phyloP scores from a whole-genome alignment of 495 filamentous ascomycete genomes.

The Podospora sp. region DNA sequence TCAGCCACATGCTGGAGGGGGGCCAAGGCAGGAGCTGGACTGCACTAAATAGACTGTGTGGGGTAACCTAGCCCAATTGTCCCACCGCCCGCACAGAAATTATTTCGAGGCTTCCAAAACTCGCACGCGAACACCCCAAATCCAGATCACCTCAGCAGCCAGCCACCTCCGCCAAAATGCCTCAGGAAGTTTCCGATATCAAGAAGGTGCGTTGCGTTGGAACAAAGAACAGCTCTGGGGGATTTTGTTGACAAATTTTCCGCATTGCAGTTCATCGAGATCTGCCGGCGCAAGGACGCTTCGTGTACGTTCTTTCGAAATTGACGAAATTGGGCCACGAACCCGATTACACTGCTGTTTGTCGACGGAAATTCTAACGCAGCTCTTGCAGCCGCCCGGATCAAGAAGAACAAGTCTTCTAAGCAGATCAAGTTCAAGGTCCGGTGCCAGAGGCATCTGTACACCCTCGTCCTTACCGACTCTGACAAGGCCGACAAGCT shows the following conservation, averaged over 20 bases:
- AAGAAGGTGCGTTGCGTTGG: conserved; percentile 61
- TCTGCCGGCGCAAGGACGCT: conserved; percentile 98
- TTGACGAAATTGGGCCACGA: background rate
- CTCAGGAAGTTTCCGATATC: conserved; percentile 97
- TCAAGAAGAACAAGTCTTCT: conserved; percentile 90
- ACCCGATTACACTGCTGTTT: background rate
- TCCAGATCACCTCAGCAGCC: conserved; percentile 33
- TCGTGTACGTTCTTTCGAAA: conserved; percentile 67
- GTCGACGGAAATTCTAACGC: conserved; percentile 41
- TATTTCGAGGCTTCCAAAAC: conserved; percentile 36
- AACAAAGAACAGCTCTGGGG: background rate
- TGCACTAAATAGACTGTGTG: conserved; percentile 5
- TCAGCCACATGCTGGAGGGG: conserved; percentile 19
- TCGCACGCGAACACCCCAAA: conserved; percentile 31
- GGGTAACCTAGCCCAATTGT: conserved; percentile 20
- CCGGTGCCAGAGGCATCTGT: conserved; percentile 90
- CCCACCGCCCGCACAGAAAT: conserved; percentile 39
- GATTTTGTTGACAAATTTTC: conserved; percentile 36
- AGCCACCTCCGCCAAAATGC: conserved; percentile 68
- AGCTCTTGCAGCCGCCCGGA: conserved; percentile 73
- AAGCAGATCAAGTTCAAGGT: conserved; percentile 99
- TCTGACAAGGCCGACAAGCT: conserved; percentile 99
- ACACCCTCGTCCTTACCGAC: conserved; percentile 97
- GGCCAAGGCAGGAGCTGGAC: background rate
- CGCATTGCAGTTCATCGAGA: conserved; percentile 88